A percentile compares a stretch with the other conserved stretches of the same genome.
These are phyloP conservation scores for Microcyclosporella mali DNA, from an alignment of 2,329 filamentous ascomycete genomes.

Conservation along the genomic window DNA sequence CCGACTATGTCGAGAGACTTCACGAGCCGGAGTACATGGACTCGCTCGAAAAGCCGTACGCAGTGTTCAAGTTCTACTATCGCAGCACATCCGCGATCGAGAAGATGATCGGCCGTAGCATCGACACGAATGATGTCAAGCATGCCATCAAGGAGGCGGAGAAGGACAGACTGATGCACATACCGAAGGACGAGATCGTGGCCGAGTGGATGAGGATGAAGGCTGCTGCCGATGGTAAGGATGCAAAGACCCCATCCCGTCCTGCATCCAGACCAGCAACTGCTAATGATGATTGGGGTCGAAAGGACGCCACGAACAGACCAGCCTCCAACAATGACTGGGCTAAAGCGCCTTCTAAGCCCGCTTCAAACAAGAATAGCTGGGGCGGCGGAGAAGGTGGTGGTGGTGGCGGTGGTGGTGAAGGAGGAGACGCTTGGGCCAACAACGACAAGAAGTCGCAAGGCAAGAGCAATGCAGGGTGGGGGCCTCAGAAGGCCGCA, in stretches of 20 bases:
- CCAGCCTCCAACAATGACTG: conserved; percentile 2
- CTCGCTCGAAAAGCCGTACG: conserved; percentile 35
- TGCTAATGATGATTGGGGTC: neutral
- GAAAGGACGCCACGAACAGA: neutral
- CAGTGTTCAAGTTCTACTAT: conserved; percentile 46
- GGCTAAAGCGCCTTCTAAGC: neutral
- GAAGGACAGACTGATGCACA: conserved; percentile 18
- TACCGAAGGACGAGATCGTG: conserved; percentile 30
- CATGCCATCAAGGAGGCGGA: conserved; percentile 17
- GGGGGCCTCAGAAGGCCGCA: neutral
- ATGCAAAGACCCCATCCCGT: neutral
- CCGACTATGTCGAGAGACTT: conserved; percentile 34
- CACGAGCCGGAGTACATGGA: conserved; percentile 40
- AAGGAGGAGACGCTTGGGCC: neutral
- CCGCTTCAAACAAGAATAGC: too few species aligned
- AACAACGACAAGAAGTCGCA: neutral
- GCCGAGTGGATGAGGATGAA: conserved; percentile 21
- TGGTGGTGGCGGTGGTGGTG: neutral
- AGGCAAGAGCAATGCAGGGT: neutral
- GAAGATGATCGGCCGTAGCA: conserved; percentile 29
- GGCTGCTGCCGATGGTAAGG: conserved; percentile 4
- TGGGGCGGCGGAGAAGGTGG: neutral
- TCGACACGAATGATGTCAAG: conserved; percentile 20
- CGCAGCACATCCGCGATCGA: conserved; percentile 33
- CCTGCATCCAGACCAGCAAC: conserved; percentile 3